A percentile compares a stretch with the other conserved stretches of the same genome.
phyloP scores from a whole-genome alignment of 805 yeast genomes.

The Teunomyces kruisii region DNA sequence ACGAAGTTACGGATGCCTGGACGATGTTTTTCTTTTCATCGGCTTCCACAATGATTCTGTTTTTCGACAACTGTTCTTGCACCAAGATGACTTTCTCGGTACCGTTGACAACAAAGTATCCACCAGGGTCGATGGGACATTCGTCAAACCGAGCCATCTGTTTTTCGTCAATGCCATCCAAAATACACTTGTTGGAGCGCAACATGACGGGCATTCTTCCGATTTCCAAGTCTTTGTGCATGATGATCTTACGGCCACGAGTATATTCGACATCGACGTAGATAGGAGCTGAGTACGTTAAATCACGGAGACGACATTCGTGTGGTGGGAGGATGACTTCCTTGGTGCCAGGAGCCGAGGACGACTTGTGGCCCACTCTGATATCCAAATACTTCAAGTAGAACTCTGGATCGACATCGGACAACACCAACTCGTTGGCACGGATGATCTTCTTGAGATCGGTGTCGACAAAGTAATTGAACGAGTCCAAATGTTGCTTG shows the following conservation, averaged over 20 bases:
- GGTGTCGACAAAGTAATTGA: constrained; percentile 90
- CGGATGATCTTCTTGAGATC: constrained; percentile 89
- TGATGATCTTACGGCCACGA: constrained; percentile 87
- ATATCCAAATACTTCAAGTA: constrained; percentile 91
- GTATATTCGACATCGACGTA: constrained; percentile 97
- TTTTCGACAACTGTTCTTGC: constrained; percentile 94
- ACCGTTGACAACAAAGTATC: constrained; percentile 96
- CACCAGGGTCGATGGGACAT: constrained; percentile 98
- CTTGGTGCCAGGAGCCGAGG: constrained; percentile 46
- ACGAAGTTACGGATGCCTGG: constrained; percentile 96
- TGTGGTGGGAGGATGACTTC: constrained; percentile 83
- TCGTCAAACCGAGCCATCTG: constrained; percentile 89
- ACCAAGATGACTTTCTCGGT: constrained; percentile 96
- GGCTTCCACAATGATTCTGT: constrained; percentile 96
- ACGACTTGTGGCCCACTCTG: constrained; percentile 80
- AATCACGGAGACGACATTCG: constrained; percentile 90
- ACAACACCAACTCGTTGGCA: constrained; percentile 85
- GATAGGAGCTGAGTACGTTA: constrained; percentile 93
- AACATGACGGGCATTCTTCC: constrained; percentile 99
- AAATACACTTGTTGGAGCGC: constrained; percentile 86
- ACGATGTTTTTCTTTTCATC: constrained; percentile 92
- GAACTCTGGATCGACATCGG: constrained; percentile 97
- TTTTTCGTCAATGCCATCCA: constrained; percentile 72
- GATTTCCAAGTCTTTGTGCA: constrained; percentile 87
- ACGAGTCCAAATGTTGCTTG: constrained; percentile 97